Evolutionary conservation across 1,284 basidiomycete genomes (phyloP), one percentile per base, ranked within the genome.

Genomic region (Moesziomyces antarcticus): DNA sequence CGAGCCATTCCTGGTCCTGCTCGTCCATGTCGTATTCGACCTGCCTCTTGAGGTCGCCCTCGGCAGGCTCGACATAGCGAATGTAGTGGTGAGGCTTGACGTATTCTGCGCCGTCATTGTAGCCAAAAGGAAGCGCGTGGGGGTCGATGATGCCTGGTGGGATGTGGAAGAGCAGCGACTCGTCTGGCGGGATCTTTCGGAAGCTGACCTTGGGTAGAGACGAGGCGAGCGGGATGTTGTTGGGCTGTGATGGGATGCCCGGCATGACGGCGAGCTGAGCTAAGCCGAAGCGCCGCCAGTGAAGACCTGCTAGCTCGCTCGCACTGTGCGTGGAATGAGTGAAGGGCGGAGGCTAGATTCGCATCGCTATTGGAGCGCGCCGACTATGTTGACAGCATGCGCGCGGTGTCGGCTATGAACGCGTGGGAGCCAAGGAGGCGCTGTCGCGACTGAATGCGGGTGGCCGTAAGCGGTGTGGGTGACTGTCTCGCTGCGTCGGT

Each of bases 21-120:
- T 98, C 97, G 82, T 99, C 97, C 95, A 99, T 99, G 84, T 99
- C 97, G 87, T 99, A 99, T 85, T 99, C 97, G 48, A 98, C 96
- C 82, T 96, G 94, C 48, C 90, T 89, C 11, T 92, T 91, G 30
- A 98, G 89, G 72, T 99, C 97, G 55, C 89, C 90, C 84, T 99
- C 96, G 73, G 96, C 87, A 0, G 96, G 96, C 81, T 97, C 96
- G 75, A 96, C 92, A 84, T 95, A 90, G 48, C 93, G 90, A 82
- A 96, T 92, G 83, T 97, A 96, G 80, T 93, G 89, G 55, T 93
- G 91, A 7, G 93, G 92, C 72, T 90, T 87, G 69, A 86, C 86
- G 82, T 92, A 94, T 46, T 91, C 88, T 21, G 89, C 89, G 77
- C 89, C 89, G 78, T 94, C 91, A 81, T 94, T 93, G 85, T 75